Evolutionary conservation across 1,284 basidiomycete genomes (phyloP).

Genomic region (Inonotus obliquus): DNA sequence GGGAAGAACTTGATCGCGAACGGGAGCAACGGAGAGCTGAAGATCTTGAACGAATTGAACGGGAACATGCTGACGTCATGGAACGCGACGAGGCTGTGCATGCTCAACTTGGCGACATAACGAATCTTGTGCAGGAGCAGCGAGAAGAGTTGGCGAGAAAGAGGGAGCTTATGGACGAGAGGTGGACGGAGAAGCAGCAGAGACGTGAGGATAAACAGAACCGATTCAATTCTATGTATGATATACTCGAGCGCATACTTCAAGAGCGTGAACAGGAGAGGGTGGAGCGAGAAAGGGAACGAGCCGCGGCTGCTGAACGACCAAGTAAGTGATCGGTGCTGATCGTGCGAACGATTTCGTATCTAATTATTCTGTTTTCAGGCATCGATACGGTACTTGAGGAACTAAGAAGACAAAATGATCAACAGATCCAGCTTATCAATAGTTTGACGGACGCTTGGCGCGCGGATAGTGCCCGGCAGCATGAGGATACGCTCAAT

Average conservation of each 20-base stretch:
- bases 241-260: conserved; percentile 52
- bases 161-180: conserved; percentile 48
- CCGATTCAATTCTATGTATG: conserved; percentile 46
- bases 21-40: conserved; percentile 50
- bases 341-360: not conserved
- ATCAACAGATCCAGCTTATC: conserved; percentile 22
- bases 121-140: conserved; percentile 62
- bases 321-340: conserved; percentile 36
- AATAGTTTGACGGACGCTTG: conserved; percentile 37
- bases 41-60: conserved; percentile 56
- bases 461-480: conserved; percentile 55
- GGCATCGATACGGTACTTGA: conserved; percentile 51
- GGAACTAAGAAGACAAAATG: conserved; percentile 47
- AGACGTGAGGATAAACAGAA: conserved; percentile 52
- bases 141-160: conserved; percentile 51
- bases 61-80: conserved; percentile 46
- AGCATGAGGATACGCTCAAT: conserved; percentile 58
- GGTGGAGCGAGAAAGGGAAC: conserved; percentile 44
- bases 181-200: conserved; percentile 52
- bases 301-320: conserved; percentile 41
- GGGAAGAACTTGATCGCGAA: conserved; percentile 51
- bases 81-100: conserved; percentile 57
- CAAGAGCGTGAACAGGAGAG: conserved; percentile 49
- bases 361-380: conserved; percentile 22
- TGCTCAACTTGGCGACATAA: conserved; percentile 59